Evolutionary conservation across 805 yeast species (phyloP), one percentile per base, ranked within the genome.

Genomic region (Saccharomycopsis malanga): DNA sequence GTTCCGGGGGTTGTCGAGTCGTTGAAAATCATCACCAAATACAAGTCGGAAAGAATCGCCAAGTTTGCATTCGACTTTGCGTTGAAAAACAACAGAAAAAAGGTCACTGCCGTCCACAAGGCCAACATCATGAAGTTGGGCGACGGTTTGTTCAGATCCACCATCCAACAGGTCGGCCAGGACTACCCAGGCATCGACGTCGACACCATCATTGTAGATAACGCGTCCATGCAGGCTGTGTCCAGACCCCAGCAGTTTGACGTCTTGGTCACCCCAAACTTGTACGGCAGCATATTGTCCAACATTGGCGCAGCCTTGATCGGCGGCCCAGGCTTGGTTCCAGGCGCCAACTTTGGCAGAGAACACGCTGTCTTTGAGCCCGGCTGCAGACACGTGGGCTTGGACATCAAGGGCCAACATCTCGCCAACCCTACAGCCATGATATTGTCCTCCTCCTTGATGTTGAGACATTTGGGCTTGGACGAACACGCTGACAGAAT

Each of bases 311-410:
- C 96, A 50, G 98, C 98, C 72, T 76, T 93, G 63, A 94, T 94
- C 57, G 98, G 98, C 67, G 98, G 98, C 65, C 79, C 91, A 63
- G 98, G 98, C 72, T 80, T 93, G 68, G 93, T 98, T 53, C 98
- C 98, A 57, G 87, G 96, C 52, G 98, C 96, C 68, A 93, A 93
- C 81, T 93, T 93, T 89, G 98, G 98, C 75, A 87, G 87, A 76
- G 83, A 86, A 67, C 95, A 91, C 55, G 87, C 97, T 48, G 91
- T 93, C 66, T 93, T 93, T 68, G 98, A 93, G 79, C 98, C 98
- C 60, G n/a, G n/a, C n/a, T n/a, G n/a, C n/a, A n/a, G n/a, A n/a
- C n/a, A n/a, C n/a, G n/a, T n/a, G n/a, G n/a, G n/a, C n/a, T n/a
- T n/a, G n/a, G 98, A 93, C 69, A 93, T 93, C 63, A 98, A 98